Conservation (phyloP, 1,284 basidiomycete species). For the Heterobasidion irregulare region DNA sequence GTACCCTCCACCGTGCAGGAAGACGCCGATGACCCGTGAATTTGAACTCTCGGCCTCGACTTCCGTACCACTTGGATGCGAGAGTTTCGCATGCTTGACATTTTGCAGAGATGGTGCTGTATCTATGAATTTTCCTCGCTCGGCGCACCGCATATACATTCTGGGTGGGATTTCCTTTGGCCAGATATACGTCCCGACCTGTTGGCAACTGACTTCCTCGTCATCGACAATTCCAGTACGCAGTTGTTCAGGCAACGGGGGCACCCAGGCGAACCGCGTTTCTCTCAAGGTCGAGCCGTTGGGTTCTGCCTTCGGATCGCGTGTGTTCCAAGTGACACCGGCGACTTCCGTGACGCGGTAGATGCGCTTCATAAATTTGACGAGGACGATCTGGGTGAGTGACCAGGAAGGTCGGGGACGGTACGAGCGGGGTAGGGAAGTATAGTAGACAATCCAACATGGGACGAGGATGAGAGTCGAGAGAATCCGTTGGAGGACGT, state of each 20-base stretch:
- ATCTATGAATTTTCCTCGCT: background rate
- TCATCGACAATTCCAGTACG: conserved; percentile 34
- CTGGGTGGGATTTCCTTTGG: conserved; percentile 22
- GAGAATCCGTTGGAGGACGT: conserved; percentile 35
- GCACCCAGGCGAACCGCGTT: conserved; percentile 40
- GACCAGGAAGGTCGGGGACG: conserved; percentile 42
- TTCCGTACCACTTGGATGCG: conserved; percentile 4
- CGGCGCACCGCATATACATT: background rate
- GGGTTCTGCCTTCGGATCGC: conserved; percentile 29
- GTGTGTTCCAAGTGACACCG: conserved; percentile 42
- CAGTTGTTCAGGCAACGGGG: conserved; percentile 28
- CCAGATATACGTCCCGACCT: conserved; percentile 42
- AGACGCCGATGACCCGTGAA: conserved; percentile 30
- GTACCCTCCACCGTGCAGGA: conserved; percentile 45
- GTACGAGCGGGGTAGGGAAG: conserved; percentile 27
- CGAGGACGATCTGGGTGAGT: conserved; percentile 36
- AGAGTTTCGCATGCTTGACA: too few species aligned
- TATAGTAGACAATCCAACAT: conserved; percentile 33
- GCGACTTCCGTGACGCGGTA: conserved; percentile 44
- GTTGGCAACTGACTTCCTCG: conserved; percentile 27
- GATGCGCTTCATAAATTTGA: conserved; percentile 42
- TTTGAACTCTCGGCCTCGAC: conserved; percentile 17
- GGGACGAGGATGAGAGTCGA: conserved; percentile 38
- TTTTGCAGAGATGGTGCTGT: background rate
- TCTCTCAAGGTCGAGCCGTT: conserved; percentile 25